Base-by-base conservation (phyloP, 257 asterid species). In the Penstemon eatonii region DNA sequence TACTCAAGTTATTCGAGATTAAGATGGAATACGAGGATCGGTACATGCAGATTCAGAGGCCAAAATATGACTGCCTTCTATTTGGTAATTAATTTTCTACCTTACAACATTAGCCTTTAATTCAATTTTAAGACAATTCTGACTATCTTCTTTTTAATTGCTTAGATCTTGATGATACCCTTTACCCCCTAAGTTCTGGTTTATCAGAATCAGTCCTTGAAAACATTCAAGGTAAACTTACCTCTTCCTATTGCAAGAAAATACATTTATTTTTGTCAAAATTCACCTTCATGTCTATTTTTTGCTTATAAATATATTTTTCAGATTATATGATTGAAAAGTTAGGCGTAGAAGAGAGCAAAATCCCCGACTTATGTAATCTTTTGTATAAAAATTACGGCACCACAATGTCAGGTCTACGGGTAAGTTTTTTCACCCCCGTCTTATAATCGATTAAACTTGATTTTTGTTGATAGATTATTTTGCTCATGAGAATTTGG, bases 391-490 rank as follows among this genome's bases (percentile, higher is more conserved):
- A 84, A 75, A 84, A 89, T 67, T 92, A 92, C 57, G 98, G 96
- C 60, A 92, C 96, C 44, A 89, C 98, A 69, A 89, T 92, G 98
- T 96, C 98, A 0, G 98, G 98, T 62, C 98, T 92, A 51, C 78
- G 96, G 83, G 97, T 91, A 75, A 70, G 86, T 13, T 7, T 46
- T 54, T 37, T 5, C 49, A n/a, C 71, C 50, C 52, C 46, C 36
- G 64, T 42, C 5, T 5, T 12, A 8, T 43, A 55, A 19, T 61
- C 5, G 5, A 8, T 15, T 41, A 9, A 12, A 18, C 25, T 19
- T 36, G 57, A 4, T 54, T 66, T 53, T 18, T 51, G 73, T 47
- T 47, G 41, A 50, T 58, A 40, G 45, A 62, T 4, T 44, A 45
- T 25, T 25, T n/a, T 66, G 66, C n/a, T 71, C 55, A 56, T 41